Evolutionary conservation across 495 filamentous ascomycete species (phyloP).

Genomic region (Glarea lozoyensis): DNA sequence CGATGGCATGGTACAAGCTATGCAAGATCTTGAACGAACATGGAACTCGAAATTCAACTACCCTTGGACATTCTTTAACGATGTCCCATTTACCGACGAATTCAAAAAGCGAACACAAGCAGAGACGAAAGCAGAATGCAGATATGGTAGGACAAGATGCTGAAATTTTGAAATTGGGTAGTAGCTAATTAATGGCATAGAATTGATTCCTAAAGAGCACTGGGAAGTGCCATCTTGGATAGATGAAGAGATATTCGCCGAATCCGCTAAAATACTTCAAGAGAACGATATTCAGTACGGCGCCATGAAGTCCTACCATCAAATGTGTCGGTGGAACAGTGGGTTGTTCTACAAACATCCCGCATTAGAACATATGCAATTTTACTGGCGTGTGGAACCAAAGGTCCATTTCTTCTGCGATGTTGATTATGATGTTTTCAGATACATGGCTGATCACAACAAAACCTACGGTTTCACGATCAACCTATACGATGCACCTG

Average conservation of each 20-base stretch:
- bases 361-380: constrained; percentile 68
- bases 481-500: constrained; percentile 87
- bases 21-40: constrained; percentile 84
- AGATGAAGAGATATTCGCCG: constrained; percentile 71
- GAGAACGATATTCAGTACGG: constrained; percentile 87
- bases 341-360: constrained; percentile 97
- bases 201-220: constrained; percentile 85
- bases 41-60: constrained; percentile 99
- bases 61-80: constrained; percentile 99
- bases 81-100: constrained; percentile 81
- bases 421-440: constrained; percentile 97
- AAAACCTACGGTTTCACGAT: constrained; percentile 99
- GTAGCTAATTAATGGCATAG: constrained; percentile 28
- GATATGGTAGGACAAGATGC: constrained; percentile 55
- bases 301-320: constrained; percentile 81
- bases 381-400: constrained; percentile 99
- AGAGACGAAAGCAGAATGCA: constrained; percentile 73
- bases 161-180: neutral
- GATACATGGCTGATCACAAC: constrained; percentile 94
- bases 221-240: constrained; percentile 94
- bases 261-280: constrained; percentile 73
- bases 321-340: constrained; percentile 99
- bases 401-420: constrained; percentile 99
- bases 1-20: constrained; percentile 70
- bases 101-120: constrained; percentile 76